Percentiles rank a stretch among this genome's conserved stretches.
phyloP scores from a whole-genome alignment of 192 early-diverging fungal genomes.

The Coemansia furcata region DNA sequence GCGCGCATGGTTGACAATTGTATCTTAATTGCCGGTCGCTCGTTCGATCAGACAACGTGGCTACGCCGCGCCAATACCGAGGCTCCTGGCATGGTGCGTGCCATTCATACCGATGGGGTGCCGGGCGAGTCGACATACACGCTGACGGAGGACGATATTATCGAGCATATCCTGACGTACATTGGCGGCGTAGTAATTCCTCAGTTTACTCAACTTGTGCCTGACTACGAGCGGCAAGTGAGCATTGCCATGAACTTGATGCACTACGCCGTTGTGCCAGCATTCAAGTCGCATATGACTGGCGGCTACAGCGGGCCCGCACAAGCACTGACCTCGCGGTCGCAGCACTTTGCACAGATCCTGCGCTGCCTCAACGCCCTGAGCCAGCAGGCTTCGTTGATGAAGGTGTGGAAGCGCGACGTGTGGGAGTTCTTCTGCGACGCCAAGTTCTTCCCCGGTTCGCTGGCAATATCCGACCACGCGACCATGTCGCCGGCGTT shows the following conservation, averaged over 20 bases:
- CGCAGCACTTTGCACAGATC: conserved; percentile 39
- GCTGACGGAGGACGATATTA: conserved; percentile 65
- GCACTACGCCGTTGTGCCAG: conserved; percentile 76
- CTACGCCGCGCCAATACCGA: conserved; percentile 20
- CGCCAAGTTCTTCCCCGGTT: conserved; percentile 43
- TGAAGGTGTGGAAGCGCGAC: conserved; percentile 49
- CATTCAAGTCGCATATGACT: conserved; percentile 59
- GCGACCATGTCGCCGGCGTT: conserved; percentile 33
- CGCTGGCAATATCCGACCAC: conserved; percentile 4
- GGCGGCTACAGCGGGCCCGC: conserved; percentile 47
- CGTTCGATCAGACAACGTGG: conserved; percentile 64
- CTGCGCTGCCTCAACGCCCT: conserved; percentile 34
- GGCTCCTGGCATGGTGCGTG: not conserved
- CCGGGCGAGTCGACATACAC: conserved; percentile 30
- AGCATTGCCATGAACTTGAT: conserved; percentile 67
- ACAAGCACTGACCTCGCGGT: conserved; percentile 22
- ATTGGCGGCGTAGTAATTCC: conserved; percentile 58
- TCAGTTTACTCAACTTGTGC: conserved; percentile 62
- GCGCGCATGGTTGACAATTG: conserved; percentile 66
- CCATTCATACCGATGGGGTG: conserved; percentile 2
- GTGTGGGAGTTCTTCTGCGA: conserved; percentile 52
- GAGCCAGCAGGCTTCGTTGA: conserved; percentile 36
- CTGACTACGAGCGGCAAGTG: conserved; percentile 72
- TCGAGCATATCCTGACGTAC: conserved; percentile 57
- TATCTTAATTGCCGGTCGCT: conserved; percentile 69